These are phyloP conservation scores for Solanum boliviense DNA, from an alignment of 257 asterid genomes.

Conservation along the genomic window DNA sequence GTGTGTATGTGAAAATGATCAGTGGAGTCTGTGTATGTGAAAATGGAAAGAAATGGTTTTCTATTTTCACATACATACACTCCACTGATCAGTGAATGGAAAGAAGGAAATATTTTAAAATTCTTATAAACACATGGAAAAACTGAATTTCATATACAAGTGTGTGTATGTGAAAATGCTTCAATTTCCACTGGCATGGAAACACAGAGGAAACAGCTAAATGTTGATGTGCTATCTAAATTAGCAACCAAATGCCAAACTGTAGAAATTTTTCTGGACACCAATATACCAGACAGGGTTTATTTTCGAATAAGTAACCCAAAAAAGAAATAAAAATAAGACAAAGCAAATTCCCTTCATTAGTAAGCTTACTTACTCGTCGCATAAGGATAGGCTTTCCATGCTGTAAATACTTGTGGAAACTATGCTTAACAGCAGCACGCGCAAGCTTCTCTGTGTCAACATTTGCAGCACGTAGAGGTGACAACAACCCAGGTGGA, in stretches of 20 bases:
- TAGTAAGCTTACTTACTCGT: constrained; percentile 25
- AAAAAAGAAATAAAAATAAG: neutral
- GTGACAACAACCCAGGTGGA: constrained; percentile 63
- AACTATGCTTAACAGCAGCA: constrained; percentile 52
- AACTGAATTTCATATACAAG: neutral
- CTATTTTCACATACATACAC: neutral
- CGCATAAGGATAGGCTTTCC: constrained; percentile 27
- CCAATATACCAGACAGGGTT: neutral
- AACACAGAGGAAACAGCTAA: neutral
- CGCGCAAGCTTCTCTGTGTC: constrained; percentile 94
- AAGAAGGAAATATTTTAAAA: neutral
- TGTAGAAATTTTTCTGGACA: neutral
- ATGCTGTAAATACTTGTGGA: constrained; percentile 53
- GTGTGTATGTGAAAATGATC: neutral
- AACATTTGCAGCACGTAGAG: constrained; percentile 86
- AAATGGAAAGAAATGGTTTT: neutral
- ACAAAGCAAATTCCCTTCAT: neutral
- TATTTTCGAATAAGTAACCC: neutral
- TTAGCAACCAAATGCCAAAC: neutral
- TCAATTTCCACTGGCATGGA: neutral
- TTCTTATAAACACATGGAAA: neutral
- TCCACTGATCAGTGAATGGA: neutral
- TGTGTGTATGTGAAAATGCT: neutral
- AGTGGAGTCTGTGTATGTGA: neutral
- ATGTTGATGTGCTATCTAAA: neutral